Evolutionary conservation across 2,329 filamentous ascomycete genomes (phyloP).

Genomic region (Aspergillus sp.): DNA sequence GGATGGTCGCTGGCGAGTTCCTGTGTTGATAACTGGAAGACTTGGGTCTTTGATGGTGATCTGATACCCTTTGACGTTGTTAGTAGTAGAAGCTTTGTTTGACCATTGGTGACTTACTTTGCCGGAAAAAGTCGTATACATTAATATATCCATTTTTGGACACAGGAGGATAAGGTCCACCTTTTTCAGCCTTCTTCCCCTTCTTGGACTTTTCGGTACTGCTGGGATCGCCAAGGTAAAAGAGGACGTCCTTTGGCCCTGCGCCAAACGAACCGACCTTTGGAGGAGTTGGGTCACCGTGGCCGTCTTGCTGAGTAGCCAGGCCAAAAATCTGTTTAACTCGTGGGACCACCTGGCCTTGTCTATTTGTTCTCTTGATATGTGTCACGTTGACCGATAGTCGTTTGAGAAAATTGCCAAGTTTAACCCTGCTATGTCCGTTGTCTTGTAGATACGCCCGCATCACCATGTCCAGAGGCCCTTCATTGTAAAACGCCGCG

Average conservation of each 20-base stretch:
- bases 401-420: constrained; percentile 37
- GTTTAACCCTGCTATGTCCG: constrained; percentile 22
- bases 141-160: constrained; percentile 43
- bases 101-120: constrained; percentile 32
- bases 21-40: constrained; percentile 67
- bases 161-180: constrained; percentile 31
- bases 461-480: constrained; percentile 42
- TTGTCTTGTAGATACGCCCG: background rate
- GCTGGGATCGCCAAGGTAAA: constrained; percentile 46
- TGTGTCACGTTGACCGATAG: constrained; percentile 45
- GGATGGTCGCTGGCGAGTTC: constrained; percentile 54
- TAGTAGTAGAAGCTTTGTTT: background rate
- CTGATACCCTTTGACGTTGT: constrained; percentile 32
- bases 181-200: constrained; percentile 26
- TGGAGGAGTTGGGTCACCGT: constrained; percentile 34
- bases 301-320: constrained; percentile 43
- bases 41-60: constrained; percentile 34
- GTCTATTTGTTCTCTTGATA: constrained; percentile 35
- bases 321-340: constrained; percentile 50
- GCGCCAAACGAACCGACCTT: constrained; percentile 41
- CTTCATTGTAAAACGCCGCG: constrained; percentile 56
- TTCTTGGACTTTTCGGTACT: constrained; percentile 21
- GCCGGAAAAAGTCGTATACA: constrained; percentile 53
- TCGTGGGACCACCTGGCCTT: constrained; percentile 32
- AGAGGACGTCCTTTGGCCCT: constrained; percentile 54